Evolutionary conservation across 2,329 filamentous ascomycete genomes (phyloP).

Genomic region (Kalmusia sp.): DNA sequence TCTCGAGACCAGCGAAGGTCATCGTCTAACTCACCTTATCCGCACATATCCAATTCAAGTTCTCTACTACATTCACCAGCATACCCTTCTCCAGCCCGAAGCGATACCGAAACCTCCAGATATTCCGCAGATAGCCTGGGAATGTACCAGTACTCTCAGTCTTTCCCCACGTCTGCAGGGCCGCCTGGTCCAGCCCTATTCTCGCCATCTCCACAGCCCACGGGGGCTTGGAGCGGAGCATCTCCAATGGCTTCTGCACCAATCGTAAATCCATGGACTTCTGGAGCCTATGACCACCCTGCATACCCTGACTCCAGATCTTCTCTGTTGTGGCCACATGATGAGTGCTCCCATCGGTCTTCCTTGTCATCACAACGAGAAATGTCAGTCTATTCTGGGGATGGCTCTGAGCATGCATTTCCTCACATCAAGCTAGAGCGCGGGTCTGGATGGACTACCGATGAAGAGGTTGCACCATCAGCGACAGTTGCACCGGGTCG

Average conservation of each 20-base stretch:
- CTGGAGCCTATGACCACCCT: conserved; percentile 43
- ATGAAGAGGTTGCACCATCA: conserved; percentile 26
- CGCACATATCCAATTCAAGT: conserved; percentile 32
- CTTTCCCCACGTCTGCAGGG: conserved; percentile 18
- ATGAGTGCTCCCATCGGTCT: conserved; percentile 41
- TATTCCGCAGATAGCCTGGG: conserved; percentile 40
- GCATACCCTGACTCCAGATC: conserved; percentile 39
- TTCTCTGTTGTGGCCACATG: conserved; percentile 37
- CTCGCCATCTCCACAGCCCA: conserved; percentile 45
- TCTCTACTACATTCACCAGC: conserved; percentile 37
- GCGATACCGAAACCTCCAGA: conserved; percentile 33
- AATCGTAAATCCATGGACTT: conserved; percentile 39
- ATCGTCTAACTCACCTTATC: conserved; percentile 46
- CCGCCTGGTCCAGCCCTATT: conserved; percentile 26
- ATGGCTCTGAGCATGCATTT: conserved; percentile 35
- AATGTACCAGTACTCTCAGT: conserved; percentile 40
- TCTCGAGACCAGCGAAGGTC: conserved; percentile 41
- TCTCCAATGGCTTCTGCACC: conserved; percentile 40
- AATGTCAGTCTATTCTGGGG: conserved; percentile 44
- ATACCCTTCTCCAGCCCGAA: conserved; percentile 45
- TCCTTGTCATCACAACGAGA: conserved; percentile 41
- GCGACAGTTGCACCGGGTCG: conserved; percentile 43
- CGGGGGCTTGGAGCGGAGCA: conserved; percentile 39
- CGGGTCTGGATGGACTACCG: conserved; percentile 32
- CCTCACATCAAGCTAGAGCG: conserved; percentile 37